Conservation (phyloP, 148 eudicot genomes). For the Rhododendron henanense region DNA sequence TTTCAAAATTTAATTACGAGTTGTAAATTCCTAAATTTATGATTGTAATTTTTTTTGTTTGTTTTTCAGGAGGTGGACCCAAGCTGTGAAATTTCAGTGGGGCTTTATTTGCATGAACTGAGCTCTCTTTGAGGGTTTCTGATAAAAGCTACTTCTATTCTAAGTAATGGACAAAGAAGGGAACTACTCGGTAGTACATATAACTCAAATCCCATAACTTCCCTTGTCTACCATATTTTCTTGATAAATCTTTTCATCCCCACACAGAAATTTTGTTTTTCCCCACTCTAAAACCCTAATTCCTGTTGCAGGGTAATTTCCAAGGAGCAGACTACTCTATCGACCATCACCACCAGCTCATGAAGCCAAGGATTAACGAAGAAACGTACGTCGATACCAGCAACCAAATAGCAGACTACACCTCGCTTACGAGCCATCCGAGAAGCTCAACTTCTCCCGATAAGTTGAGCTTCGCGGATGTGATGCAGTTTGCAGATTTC, state of each 20-base stretch:
- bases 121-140: slow-evolving; percentile 19
- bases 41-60: not conserved
- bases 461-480: slow-evolving; percentile 71
- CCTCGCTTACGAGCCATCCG: slow-evolving; percentile 28
- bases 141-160: slow-evolving; percentile 20
- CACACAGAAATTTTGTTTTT: slow-evolving; percentile 18
- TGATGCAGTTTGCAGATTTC: slow-evolving; percentile 85
- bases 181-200: slow-evolving; percentile 53
- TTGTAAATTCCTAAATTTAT: not conserved
- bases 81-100: slow-evolving; percentile 5
- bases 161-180: slow-evolving; percentile 60
- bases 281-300: slow-evolving; percentile 16
- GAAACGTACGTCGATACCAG: slow-evolving; percentile 17
- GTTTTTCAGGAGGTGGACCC: slow-evolving; percentile 24
- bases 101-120: slow-evolving; percentile 23
- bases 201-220: slow-evolving; percentile 1
- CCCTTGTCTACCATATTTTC: not conserved
- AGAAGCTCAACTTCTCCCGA: slow-evolving; percentile 31
- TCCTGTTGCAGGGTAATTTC: slow-evolving; percentile 22
- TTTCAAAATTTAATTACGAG: not conserved
- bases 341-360: slow-evolving; percentile 24
- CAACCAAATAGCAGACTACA: slow-evolving; percentile 42
- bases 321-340: slow-evolving; percentile 24
- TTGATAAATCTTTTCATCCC: slow-evolving; percentile 15
- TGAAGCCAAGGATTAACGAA: slow-evolving; percentile 13